A percentile compares a stretch with the other conserved stretches of the same genome.
phyloP scores from a whole-genome alignment of 1,139 yeast genomes.

The Geotrichum aggregatum region DNA sequence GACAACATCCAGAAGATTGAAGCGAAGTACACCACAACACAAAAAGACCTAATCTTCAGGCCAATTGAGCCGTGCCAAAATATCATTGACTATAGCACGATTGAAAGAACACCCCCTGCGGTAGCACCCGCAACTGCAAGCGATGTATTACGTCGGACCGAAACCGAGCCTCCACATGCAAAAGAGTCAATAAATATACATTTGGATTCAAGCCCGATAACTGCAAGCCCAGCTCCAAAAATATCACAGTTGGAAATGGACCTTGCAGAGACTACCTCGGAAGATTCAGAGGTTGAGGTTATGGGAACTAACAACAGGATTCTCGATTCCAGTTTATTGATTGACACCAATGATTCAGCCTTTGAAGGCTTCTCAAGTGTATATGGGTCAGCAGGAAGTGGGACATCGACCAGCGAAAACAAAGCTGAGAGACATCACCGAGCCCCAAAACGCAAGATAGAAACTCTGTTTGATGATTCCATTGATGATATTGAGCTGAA shows the following conservation, averaged over 20 bases:
- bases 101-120: neutral
- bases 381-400: neutral
- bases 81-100: neutral
- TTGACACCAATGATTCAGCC: neutral
- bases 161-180: no score
- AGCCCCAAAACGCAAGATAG: slow-evolving; percentile 1
- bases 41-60: neutral
- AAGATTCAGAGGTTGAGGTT: neutral
- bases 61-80: slow-evolving; percentile 2
- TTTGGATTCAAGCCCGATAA: no score
- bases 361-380: neutral
- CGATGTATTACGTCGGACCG: neutral
- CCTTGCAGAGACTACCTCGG: neutral
- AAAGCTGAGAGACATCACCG: neutral
- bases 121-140: no score
- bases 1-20: neutral
- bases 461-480: neutral
- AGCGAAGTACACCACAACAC: neutral
- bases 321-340: neutral
- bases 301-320: neutral
- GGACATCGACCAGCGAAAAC: neutral
- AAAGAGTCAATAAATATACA: no score
- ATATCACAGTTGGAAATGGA: neutral
- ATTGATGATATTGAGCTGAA: slow-evolving; percentile 6
- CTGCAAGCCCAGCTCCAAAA: neutral